Conservation (phyloP, 345 rosid species). For the Boechera retrofracta region DNA sequence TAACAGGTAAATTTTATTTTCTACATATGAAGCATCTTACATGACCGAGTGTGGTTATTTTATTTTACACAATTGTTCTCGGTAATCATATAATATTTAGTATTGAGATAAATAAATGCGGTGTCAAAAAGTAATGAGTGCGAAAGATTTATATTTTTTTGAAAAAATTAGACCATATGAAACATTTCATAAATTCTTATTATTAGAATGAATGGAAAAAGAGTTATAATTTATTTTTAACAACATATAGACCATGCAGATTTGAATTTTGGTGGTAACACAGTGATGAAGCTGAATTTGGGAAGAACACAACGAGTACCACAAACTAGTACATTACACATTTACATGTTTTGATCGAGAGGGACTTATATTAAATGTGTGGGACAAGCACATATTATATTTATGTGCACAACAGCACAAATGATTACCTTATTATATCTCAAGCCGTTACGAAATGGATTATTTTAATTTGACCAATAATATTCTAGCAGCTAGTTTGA, state of each 20-base stretch:
- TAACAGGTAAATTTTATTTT: background rate
- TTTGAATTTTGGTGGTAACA: background rate
- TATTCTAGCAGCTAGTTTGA: constrained; percentile 18
- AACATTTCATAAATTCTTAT: background rate
- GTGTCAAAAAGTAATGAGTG: background rate
- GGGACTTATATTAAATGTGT: background rate
- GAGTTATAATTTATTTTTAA: background rate
- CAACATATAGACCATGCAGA: background rate
- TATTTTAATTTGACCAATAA: constrained; percentile 19
- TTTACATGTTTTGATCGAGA: background rate
- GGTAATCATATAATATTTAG: background rate
- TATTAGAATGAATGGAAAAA: background rate
- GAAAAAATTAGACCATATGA: background rate
- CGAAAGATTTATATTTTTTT: background rate
- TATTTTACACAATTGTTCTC: background rate
- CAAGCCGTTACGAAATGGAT: background rate
- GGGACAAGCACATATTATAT: background rate
- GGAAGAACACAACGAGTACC: background rate
- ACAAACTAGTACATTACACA: background rate
- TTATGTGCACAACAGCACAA: background rate
- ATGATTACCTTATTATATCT: constrained; percentile 1
- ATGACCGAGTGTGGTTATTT: background rate
- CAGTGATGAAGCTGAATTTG: background rate
- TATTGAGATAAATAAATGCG: too few relatives aligned
- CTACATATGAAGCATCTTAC: background rate